Evolutionary conservation across 805 yeast species (phyloP).

Genomic region (Yarrowia keelungensis): DNA sequence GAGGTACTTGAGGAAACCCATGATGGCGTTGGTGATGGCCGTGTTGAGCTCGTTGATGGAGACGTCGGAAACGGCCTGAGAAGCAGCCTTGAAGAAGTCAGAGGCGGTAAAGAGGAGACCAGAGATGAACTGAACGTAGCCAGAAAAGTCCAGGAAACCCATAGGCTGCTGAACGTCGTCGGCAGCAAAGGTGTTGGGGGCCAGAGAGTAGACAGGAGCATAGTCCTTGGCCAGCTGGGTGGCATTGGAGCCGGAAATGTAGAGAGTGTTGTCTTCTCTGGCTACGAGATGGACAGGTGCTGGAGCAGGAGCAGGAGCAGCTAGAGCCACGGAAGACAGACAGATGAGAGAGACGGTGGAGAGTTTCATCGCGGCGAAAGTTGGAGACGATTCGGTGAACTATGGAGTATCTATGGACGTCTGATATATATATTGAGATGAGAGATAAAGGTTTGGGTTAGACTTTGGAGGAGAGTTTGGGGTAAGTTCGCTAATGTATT

Average conservation of each 20-base stretch:
- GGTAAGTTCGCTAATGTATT: no score
- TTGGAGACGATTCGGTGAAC: no score
- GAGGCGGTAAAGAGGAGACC: slow-evolving; percentile 17
- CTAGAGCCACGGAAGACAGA: background rate
- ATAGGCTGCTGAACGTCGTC: slow-evolving; percentile 25
- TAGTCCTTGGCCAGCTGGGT: slow-evolving; percentile 26
- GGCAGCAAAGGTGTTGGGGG: slow-evolving; percentile 14
- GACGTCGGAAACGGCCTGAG: slow-evolving; percentile 12
- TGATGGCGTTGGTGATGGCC: slow-evolving; percentile 30
- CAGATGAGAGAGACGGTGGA: background rate
- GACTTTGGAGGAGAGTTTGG: no score
- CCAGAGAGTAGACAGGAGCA: slow-evolving; percentile 9
- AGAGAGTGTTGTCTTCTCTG: slow-evolving; percentile 24
- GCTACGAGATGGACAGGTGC: background rate
- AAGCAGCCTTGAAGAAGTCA: slow-evolving; percentile 2
- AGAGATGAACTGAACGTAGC: slow-evolving; percentile 23
- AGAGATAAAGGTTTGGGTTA: no score
- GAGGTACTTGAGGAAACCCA: slow-evolving; percentile 32
- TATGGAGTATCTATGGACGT: no score
- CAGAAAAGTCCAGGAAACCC: slow-evolving; percentile 34
- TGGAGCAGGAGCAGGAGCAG: background rate
- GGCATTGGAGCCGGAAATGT: slow-evolving; percentile 12
- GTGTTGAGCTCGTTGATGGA: slow-evolving; percentile 30
- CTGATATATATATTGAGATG: no score
- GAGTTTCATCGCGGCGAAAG: slow-evolving; percentile 3